A percentile compares a stretch with the other conserved stretches of the same genome.
Evolutionary conservation across 2,329 filamentous ascomycete genomes (phyloP).

Genomic region (Ophiostoma ips): DNA sequence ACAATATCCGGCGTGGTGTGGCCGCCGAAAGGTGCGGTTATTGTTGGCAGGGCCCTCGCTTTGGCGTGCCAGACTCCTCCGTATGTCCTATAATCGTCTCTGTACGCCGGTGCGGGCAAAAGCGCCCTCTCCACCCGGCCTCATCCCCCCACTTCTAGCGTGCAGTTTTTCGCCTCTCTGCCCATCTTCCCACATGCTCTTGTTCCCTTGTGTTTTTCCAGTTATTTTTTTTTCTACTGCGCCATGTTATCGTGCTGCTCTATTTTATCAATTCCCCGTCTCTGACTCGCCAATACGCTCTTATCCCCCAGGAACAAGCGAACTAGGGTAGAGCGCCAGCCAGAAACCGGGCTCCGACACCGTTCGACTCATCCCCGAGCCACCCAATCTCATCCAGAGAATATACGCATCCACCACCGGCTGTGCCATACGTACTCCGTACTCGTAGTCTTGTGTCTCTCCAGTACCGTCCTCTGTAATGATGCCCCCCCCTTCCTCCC

Average conservation of each 20-base stretch:
- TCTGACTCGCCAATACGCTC: constrained; percentile 13
- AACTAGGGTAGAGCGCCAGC: background rate
- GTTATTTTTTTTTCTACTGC: background rate
- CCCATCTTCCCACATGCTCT: constrained; percentile 8
- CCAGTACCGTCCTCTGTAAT: background rate
- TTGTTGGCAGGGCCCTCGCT: too few relatives aligned
- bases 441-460: too few relatives aligned
- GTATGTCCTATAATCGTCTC: background rate
- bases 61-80: too few relatives aligned
- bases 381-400: constrained; percentile 9
- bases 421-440: background rate
- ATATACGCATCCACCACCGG: constrained; percentile 1
- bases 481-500: background rate
- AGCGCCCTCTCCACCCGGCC: background rate
- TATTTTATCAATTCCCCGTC: constrained; percentile 14
- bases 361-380: constrained; percentile 7
- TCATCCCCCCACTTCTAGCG: constrained; percentile 6
- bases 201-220: background rate
- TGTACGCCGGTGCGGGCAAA: background rate
- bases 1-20: background rate
- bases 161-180: constrained; percentile 9
- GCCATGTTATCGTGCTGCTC: background rate
- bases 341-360: constrained; percentile 13
- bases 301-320: constrained; percentile 3
- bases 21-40: too few relatives aligned